phyloP scores from a whole-genome alignment of 768 basidiomycete species.

The Rubroboletus pulcherrimus region DNA sequence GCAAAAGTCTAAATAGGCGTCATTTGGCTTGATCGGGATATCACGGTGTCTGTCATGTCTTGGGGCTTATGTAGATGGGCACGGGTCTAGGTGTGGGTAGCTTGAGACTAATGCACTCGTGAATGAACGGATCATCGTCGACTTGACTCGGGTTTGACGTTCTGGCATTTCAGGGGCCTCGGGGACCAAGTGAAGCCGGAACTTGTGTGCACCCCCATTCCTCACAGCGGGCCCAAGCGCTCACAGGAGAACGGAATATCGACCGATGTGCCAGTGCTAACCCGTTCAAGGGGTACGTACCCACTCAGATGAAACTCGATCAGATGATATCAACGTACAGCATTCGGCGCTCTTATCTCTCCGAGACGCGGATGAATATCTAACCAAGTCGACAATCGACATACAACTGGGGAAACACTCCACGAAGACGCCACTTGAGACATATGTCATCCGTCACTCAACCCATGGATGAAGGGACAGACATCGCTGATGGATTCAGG shows the following conservation, averaged over 20 bases:
- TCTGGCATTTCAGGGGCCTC: background rate
- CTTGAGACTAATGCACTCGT: background rate
- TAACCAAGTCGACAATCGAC: background rate
- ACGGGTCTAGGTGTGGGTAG: background rate
- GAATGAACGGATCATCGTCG: conserved; percentile 15
- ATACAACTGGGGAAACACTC: background rate
- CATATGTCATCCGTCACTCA: background rate
- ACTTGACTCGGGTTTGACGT: background rate
- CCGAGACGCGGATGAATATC: background rate
- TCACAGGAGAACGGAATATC: background rate
- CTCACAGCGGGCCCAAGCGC: background rate
- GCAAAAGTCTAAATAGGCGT: conserved; percentile 22
- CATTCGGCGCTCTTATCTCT: background rate
- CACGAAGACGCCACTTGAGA: background rate
- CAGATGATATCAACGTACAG: background rate
- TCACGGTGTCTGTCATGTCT: background rate
- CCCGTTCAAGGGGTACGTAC: background rate
- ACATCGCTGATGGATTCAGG: background rate
- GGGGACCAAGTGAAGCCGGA: background rate
- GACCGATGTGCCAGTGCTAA: background rate
- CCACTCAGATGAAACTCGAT: conserved; percentile 7
- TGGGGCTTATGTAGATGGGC: background rate
- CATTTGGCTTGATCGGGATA: conserved; percentile 9
- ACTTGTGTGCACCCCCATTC: background rate
- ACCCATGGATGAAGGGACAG: background rate